Evolutionary conservation across 2,329 filamentous ascomycete genomes (phyloP).

Genomic region (Epicoccum nigrum): DNA sequence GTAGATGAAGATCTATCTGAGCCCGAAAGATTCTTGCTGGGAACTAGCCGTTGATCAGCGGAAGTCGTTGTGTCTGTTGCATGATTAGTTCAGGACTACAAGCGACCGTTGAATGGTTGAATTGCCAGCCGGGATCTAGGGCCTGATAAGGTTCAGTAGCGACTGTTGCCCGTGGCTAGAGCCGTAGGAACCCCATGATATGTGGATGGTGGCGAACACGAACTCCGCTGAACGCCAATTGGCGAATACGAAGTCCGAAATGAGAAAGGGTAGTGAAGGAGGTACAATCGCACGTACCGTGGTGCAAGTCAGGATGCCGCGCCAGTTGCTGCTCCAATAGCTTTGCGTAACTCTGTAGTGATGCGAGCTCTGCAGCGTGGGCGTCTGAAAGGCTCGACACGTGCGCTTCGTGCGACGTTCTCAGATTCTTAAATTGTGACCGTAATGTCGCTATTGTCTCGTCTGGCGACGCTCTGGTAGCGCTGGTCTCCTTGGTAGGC

Average conservation of each 20-base stretch:
- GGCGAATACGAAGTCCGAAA: not conserved
- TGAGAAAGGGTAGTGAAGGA: slow-evolving; percentile 10
- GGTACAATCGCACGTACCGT: slow-evolving; percentile 31
- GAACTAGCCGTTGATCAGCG: slow-evolving; percentile 31
- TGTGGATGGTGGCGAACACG: slow-evolving; percentile 9
- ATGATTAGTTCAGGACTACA: slow-evolving; percentile 14
- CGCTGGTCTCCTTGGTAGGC: slow-evolving; percentile 37
- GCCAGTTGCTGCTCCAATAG: slow-evolving; percentile 47
- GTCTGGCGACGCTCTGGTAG: slow-evolving; percentile 40
- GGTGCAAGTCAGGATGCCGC: slow-evolving; percentile 34
- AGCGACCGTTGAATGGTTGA: slow-evolving; percentile 12
- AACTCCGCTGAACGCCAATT: slow-evolving; percentile 11
- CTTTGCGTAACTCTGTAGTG: slow-evolving; percentile 46
- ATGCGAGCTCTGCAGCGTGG: slow-evolving; percentile 50
- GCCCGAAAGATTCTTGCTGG: slow-evolving; percentile 38
- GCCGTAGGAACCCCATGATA: slow-evolving; percentile 1
- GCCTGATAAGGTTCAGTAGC: slow-evolving; percentile 13
- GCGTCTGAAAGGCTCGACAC: slow-evolving; percentile 44
- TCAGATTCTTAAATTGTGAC: slow-evolving; percentile 45
- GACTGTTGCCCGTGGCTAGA: slow-evolving; percentile 11
- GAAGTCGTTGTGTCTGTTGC: slow-evolving; percentile 17
- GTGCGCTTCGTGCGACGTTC: slow-evolving; percentile 49
- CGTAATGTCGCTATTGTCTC: slow-evolving; percentile 42
- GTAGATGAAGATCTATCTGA: slow-evolving; percentile 29
- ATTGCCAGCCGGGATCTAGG: slow-evolving; percentile 11